Evolutionary conservation across 2,329 filamentous ascomycete genomes (phyloP).

Genomic region (Phialophora expanda): DNA sequence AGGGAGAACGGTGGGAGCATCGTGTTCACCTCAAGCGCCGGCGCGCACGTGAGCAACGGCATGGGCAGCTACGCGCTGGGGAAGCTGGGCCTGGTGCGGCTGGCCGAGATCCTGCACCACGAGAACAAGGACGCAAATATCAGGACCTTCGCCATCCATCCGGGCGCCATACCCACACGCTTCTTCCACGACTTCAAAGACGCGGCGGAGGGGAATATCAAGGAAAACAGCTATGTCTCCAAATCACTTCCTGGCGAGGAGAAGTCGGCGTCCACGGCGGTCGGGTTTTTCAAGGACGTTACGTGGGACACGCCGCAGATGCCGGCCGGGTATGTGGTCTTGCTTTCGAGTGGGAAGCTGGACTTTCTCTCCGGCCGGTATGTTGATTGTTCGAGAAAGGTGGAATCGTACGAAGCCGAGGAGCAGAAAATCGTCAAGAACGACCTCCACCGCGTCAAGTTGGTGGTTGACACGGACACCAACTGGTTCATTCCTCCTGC

Average conservation of each 20-base stretch:
- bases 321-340: constrained; percentile 32
- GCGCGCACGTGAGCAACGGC: constrained; percentile 30
- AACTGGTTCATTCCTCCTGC: constrained; percentile 28
- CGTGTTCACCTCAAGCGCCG: constrained; percentile 36
- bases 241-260: constrained; percentile 23
- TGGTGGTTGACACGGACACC: constrained; percentile 28
- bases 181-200: constrained; percentile 37
- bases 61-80: constrained; percentile 36
- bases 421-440: constrained; percentile 27
- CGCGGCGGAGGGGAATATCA: constrained; percentile 29
- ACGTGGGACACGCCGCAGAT: constrained; percentile 35
- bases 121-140: constrained; percentile 35
- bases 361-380: constrained; percentile 35
- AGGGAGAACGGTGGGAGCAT: constrained; percentile 32
- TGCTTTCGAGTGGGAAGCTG: constrained; percentile 29
- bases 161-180: constrained; percentile 34
- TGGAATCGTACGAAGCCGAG: constrained; percentile 27
- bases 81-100: constrained; percentile 34
- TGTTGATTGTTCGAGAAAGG: constrained; percentile 28
- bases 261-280: constrained; percentile 33
- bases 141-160: constrained; percentile 36
- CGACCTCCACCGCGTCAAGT: constrained; percentile 32
- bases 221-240: constrained; percentile 31
- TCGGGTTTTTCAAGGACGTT: constrained; percentile 28
- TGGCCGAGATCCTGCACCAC: constrained; percentile 34